Conservation (phyloP, 1,284 basidiomycete species). For the Kalmanozyma brasiliensis region DNA sequence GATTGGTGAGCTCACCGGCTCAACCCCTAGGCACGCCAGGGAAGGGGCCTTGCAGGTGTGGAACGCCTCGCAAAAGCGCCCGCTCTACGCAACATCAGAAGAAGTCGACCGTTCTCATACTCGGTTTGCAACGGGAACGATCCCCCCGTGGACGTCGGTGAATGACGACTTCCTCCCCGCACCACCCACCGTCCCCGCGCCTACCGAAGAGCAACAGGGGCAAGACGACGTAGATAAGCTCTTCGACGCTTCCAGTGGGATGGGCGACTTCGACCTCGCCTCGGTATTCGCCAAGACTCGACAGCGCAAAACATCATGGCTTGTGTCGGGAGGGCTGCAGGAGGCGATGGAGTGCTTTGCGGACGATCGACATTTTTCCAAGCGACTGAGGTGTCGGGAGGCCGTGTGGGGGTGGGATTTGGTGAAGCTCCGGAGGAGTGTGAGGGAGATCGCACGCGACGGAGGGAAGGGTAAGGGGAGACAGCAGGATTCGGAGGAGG, state of each 20-base stretch:
- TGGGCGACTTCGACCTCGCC: constrained; percentile 25
- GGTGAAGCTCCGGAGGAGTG: neutral
- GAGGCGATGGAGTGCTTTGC: constrained; percentile 40
- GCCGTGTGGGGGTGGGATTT: constrained; percentile 36
- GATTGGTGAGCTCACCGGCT: neutral
- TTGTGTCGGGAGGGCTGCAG: constrained; percentile 20
- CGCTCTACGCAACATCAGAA: constrained; percentile 18
- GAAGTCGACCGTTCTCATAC: constrained; percentile 9
- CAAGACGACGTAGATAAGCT: constrained; percentile 10
- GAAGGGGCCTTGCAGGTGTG: constrained; percentile 16
- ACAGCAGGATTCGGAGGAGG: neutral
- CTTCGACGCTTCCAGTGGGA: neutral
- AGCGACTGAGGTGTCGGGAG: constrained; percentile 15
- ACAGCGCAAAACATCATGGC: constrained; percentile 7
- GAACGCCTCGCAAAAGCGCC: constrained; percentile 8
- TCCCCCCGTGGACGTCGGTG: constrained; percentile 32
- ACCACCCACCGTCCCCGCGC: neutral
- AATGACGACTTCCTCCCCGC: constrained; percentile 3
- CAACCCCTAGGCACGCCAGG: neutral
- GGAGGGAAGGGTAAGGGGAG: constrained; percentile 12
- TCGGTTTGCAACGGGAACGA: neutral
- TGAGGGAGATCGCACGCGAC: no score
- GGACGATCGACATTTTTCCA: constrained; percentile 40
- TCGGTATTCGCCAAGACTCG: constrained; percentile 14
- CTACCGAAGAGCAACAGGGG: neutral